Conservation (phyloP, 2,329 filamentous ascomycete species). For the Ophiostoma australiae region DNA sequence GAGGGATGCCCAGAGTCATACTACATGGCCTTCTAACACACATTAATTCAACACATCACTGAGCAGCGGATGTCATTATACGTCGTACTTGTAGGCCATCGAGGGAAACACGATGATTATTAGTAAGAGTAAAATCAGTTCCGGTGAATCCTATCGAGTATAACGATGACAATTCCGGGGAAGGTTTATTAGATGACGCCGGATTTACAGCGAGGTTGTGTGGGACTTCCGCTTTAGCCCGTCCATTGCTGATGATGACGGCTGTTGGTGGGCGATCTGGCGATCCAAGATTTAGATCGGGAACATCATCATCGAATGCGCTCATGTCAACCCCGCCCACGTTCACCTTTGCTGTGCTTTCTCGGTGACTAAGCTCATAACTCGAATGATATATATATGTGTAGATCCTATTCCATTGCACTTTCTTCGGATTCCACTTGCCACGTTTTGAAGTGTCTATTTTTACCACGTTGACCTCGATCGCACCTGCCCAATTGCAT, state of each 20-base stretch:
- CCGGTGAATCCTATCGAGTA: no score
- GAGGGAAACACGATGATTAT: neutral
- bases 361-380: neutral
- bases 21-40: neutral
- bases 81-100: neutral
- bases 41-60: neutral
- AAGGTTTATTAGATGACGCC: neutral
- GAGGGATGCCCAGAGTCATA: neutral
- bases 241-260: neutral
- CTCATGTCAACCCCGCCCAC: neutral
- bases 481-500: neutral
- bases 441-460: neutral
- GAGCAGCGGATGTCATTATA: neutral
- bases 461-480: neutral
- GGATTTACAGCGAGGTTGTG: neutral
- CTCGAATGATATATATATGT: neutral
- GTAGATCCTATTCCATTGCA: neutral
- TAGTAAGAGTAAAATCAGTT: no score
- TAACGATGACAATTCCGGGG: neutral
- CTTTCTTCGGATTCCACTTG: neutral
- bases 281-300: neutral
- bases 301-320: neutral
- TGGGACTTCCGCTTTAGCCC: neutral
- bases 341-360: neutral
- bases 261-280: conserved; percentile 3